Evolutionary conservation across 2,329 filamentous ascomycete genomes (phyloP).

Genomic region (Fusarium succisae): DNA sequence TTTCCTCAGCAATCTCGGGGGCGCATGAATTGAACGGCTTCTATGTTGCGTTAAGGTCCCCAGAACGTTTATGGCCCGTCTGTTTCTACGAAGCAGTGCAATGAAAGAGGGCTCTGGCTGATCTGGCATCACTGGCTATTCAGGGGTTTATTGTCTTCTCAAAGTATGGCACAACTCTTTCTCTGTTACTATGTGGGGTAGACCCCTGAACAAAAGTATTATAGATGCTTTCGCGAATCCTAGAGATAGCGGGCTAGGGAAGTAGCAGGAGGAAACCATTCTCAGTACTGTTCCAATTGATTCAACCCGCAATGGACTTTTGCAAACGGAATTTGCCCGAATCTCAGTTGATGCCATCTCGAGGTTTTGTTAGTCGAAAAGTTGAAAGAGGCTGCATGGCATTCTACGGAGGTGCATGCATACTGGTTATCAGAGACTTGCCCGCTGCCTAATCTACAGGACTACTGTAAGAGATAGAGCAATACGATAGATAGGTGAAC

Average conservation of each 20-base stretch:
- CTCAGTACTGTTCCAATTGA: not conserved
- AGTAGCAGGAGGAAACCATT: not conserved
- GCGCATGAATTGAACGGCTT: not conserved
- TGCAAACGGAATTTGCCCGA: slow-evolving; percentile 34
- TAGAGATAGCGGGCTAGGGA: not conserved
- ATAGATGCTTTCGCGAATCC: not conserved
- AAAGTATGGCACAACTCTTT: not conserved
- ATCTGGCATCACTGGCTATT: not conserved
- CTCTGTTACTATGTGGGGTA: not conserved
- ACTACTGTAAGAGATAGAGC: not conserved
- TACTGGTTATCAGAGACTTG: not conserved
- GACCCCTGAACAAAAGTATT: not conserved
- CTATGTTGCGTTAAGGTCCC: not conserved
- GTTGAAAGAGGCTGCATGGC: not conserved
- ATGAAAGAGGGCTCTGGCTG: not conserved
- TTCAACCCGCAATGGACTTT: not conserved
- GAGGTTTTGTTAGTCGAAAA: not conserved
- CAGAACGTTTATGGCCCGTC: not conserved
- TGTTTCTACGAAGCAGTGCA: not conserved
- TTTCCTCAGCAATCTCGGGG: not conserved
- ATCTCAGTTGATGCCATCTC: slow-evolving; percentile 2
- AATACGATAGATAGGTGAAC: not conserved
- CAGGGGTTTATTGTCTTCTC: not conserved
- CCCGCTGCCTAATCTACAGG: not conserved
- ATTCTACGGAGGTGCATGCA: slow-evolving; percentile 10